These are phyloP conservation scores for Mortierella hygrophila DNA, from an alignment of 192 early-diverging fungal species.

Conservation along the genomic window DNA sequence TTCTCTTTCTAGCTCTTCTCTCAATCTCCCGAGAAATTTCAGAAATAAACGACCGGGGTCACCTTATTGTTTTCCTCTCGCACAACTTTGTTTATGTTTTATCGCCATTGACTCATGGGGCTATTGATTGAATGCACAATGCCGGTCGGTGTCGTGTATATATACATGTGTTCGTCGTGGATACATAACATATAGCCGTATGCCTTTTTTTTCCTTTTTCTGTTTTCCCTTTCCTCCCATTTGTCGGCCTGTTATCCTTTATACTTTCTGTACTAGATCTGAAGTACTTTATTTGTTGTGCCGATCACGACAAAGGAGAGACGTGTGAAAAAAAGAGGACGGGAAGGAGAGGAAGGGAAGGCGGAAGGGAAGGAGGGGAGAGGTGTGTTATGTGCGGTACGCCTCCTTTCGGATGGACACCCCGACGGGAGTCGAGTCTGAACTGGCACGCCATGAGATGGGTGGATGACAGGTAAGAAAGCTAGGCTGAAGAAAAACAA, in stretches of 20 bases:
- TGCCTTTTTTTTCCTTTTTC: not conserved
- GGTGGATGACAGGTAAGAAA: too few relatives aligned
- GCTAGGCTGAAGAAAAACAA: too few relatives aligned
- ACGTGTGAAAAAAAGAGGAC: not conserved
- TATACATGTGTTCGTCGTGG: not conserved
- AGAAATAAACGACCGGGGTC: not conserved
- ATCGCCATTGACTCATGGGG: too few relatives aligned
- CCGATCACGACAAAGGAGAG: not conserved
- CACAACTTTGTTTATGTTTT: not conserved
- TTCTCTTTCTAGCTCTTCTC: not conserved
- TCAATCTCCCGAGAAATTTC: not conserved
- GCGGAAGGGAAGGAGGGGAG: not conserved
- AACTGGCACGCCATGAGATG: too few relatives aligned
- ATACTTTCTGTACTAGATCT: not conserved
- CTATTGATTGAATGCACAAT: too few relatives aligned
- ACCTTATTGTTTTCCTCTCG: not conserved
- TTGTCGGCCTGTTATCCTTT: not conserved
- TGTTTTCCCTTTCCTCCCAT: not conserved
- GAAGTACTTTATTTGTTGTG: not conserved
- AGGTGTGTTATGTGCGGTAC: not conserved
- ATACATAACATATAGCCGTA: not conserved
- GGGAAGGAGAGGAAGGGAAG: not conserved
- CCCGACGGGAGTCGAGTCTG: too few relatives aligned
- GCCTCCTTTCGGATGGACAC: too few relatives aligned
- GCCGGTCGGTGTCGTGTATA: too few relatives aligned